Evolutionary conservation across 306 rosid species (phyloP).

Genomic region (Castanea sativa): DNA sequence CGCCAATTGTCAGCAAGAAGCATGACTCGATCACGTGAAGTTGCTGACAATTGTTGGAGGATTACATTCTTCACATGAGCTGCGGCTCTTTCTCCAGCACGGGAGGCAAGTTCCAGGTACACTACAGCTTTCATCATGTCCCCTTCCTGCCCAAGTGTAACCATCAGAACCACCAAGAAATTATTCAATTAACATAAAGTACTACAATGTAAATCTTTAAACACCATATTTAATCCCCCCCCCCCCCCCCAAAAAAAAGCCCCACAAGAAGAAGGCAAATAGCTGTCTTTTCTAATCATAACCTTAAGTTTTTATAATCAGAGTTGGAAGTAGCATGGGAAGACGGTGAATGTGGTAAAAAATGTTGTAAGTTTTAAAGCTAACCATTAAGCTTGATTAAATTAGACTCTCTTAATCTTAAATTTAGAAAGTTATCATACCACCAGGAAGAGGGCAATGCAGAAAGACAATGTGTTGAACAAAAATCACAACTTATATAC

Average conservation of each 20-base stretch:
- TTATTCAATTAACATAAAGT: not conserved
- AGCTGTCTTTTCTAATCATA: not conserved
- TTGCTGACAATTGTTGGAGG: conserved; percentile 55
- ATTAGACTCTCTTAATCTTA: not conserved
- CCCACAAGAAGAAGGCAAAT: not conserved
- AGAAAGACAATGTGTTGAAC: not conserved
- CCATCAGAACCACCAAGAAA: conserved; percentile 9
- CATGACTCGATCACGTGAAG: conserved; percentile 58
- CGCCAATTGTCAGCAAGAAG: conserved; percentile 64
- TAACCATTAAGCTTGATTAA: not conserved
- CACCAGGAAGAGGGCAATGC: not conserved
- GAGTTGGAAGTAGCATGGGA: not conserved
- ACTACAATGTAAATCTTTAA: not conserved
- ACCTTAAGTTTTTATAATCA: not conserved
- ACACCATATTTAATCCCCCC: too few relatives aligned
- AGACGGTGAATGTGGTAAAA: not conserved
- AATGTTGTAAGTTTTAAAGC: not conserved
- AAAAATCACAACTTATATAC: not conserved
- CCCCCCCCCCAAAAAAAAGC: too few relatives aligned
- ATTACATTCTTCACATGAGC: conserved; percentile 61
- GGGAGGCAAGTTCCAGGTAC: conserved; percentile 84
- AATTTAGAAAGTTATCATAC: not conserved
- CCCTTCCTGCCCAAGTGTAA: conserved; percentile 58
- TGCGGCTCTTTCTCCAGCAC: conserved; percentile 75
- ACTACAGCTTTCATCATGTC: conserved; percentile 80